Percentiles rank a stretch among this genome's conserved stretches.
Evolutionary conservation across 2,329 filamentous ascomycete species (phyloP).

Genomic region (Aspergillus calidoustus): DNA sequence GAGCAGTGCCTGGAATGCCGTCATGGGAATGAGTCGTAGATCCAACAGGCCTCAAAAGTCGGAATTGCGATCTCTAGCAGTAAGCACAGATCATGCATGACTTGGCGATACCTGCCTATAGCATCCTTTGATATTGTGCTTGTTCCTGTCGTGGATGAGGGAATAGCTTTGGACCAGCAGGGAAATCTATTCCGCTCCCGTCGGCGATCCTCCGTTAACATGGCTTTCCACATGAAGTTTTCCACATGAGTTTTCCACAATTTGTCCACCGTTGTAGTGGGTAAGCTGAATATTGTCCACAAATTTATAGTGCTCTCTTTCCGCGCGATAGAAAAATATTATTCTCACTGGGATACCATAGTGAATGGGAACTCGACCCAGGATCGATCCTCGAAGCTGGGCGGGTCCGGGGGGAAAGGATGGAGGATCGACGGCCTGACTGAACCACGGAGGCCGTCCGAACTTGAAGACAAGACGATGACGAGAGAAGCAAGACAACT

Average conservation of each 20-base stretch:
- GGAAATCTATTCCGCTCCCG: slow-evolving; percentile 8
- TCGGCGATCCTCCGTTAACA: background rate
- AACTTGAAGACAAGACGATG: background rate
- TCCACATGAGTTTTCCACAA: background rate
- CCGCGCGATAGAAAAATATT: background rate
- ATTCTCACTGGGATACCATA: background rate
- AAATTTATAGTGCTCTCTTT: background rate
- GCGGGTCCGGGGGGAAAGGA: background rate
- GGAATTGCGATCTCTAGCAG: background rate
- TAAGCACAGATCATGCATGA: background rate
- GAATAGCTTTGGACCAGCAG: background rate
- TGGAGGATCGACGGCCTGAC: background rate
- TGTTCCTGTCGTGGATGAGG: slow-evolving; percentile 9
- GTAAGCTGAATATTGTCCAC: background rate
- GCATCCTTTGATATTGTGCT: background rate
- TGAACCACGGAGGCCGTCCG: background rate
- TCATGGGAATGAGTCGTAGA: background rate
- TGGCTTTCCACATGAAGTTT: background rate
- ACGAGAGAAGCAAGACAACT: background rate
- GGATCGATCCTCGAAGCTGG: background rate
- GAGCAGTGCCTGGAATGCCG: background rate
- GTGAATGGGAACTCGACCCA: background rate
- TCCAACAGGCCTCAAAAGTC: background rate
- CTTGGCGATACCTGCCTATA: slow-evolving; percentile 4
- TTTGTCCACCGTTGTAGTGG: too few relatives aligned